Conservation (phyloP, 768 basidiomycete genomes). For the Crucibulum laeve region DNA sequence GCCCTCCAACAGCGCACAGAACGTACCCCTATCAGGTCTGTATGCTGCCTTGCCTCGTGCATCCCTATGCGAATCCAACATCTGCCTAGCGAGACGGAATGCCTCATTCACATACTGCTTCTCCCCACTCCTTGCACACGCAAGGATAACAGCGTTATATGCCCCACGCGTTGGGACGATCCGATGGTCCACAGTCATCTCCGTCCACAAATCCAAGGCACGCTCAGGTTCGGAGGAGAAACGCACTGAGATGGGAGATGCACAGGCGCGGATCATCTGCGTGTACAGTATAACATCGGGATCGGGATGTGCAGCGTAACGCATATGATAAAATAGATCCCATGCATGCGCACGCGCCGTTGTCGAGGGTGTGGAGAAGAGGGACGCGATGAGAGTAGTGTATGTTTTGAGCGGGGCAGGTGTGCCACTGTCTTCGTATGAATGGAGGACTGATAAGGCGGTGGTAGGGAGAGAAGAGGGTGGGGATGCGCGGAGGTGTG, state of each 20-base stretch:
- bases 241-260: constrained; percentile 39
- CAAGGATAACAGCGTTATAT: constrained; percentile 81
- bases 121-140: constrained; percentile 66
- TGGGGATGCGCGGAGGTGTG: constrained; percentile 51
- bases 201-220: constrained; percentile 88
- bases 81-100: constrained; percentile 79
- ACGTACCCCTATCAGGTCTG: constrained; percentile 63
- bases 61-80: constrained; percentile 76
- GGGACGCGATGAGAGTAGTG: constrained; percentile 57
- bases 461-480: constrained; percentile 43
- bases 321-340: constrained; percentile 96
- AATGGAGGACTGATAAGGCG: constrained; percentile 66
- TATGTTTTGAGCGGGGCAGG: constrained; percentile 76
- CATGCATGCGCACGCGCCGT: constrained; percentile 75
- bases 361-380: constrained; percentile 45
- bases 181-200: constrained; percentile 77
- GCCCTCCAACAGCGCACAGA: constrained; percentile 84
- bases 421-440: constrained; percentile 59
- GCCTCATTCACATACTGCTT: constrained; percentile 72
- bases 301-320: constrained; percentile 85
- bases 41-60: constrained; percentile 53
- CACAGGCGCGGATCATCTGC: constrained; percentile 86
- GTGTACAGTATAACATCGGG: constrained; percentile 74
- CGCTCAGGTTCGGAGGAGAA: constrained; percentile 78
- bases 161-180: constrained; percentile 61